Evolutionary conservation across 352 stramenopile genomes (phyloP), one percentile per base, ranked within the genome.

Genomic region (Pythium phragmitis): DNA sequence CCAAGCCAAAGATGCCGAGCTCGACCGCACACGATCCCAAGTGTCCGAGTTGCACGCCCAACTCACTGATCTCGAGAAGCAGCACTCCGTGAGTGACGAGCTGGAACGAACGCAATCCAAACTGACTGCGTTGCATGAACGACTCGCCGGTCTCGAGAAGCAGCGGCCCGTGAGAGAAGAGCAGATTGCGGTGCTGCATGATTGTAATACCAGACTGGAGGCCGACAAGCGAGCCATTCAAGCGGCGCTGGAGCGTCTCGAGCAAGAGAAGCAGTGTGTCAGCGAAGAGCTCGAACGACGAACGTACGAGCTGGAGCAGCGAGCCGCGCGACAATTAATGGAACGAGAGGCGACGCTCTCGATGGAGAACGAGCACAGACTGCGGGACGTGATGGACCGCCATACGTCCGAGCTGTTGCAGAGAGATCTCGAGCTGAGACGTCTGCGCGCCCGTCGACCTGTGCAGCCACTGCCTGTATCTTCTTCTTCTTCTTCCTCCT

Each of bases 391-490:
- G 36, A 75, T 79, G 63, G 65, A 83, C 16, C 61, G 74, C 3
- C 78, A 89, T 49, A 65, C 70, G 4, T 41, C 57, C 3, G 78
- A 88, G 43, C n/a, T 85, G 0, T 26, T 70, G 6, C 56, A 61
- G 9, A 51, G 74, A 14, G 66, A 75, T 17, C 58, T 72, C 6
- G 56, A 72, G 36, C 28, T 74, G 17, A 17, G 46, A 21, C 61
- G 61, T 3, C 43, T 69, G 2, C 46, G 63, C 9, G 58, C 14
- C 17, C 49, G 17, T 16, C 30, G 42, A 14, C 45, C 12, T 14
- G 34, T 14, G 26, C 60, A 60, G 28, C 50, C 19, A 28, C 36
- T 7, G 26, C 33, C 43, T 5, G 21, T 51, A 16, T 43, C 41
- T 14, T 72, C 63, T 17, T 57, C 9, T 26, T 69, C 52, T 6